Evolutionary conservation across 148 eudicot species (phyloP).

Genomic region (Rhododendron vialii): DNA sequence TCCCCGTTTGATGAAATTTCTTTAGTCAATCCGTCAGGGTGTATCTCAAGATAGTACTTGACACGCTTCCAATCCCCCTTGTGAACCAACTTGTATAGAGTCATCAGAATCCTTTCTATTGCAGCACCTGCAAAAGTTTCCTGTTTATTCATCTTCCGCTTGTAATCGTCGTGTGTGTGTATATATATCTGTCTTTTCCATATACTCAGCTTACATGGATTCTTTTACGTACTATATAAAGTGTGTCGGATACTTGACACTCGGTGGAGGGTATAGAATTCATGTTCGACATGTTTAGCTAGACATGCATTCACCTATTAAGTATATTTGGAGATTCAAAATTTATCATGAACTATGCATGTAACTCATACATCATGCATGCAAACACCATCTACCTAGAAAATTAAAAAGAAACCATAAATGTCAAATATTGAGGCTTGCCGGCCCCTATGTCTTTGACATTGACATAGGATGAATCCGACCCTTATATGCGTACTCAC

Average conservation of each 20-base stretch:
- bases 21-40: not conserved
- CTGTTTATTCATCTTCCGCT: not conserved
- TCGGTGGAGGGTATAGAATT: not conserved
- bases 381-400: not conserved
- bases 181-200: not conserved
- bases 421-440: not conserved
- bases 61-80: constrained; percentile 2
- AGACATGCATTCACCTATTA: not conserved
- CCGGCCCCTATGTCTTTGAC: not conserved
- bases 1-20: not conserved
- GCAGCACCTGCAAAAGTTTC: not conserved
- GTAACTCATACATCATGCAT: not conserved
- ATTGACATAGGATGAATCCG: not conserved
- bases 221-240: not conserved
- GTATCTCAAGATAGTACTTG: not conserved
- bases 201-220: not conserved
- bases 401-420: not conserved
- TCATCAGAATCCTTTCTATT: not conserved
- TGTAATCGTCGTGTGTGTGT: not conserved
- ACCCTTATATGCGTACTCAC: not conserved
- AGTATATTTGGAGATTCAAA: not conserved
- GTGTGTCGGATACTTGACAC: not conserved
- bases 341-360: not conserved
- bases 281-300: not conserved
- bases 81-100: not conserved